Percentiles rank a stretch among this genome's conserved stretches.
phyloP scores from a whole-genome alignment of 495 filamentous ascomycete genomes.

The Penicillium chermesinum region DNA sequence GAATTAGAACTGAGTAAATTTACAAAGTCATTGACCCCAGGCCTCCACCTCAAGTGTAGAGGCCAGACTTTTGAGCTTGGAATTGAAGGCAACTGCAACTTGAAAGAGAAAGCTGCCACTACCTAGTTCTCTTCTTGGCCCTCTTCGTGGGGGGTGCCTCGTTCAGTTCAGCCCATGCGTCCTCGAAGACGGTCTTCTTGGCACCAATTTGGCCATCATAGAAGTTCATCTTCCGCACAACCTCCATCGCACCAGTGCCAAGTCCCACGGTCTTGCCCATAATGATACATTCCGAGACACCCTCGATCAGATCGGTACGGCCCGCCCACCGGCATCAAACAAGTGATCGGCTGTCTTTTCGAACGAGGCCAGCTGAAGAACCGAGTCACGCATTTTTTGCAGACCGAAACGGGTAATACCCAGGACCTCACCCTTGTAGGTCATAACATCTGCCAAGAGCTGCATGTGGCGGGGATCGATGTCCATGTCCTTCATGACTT shows the following conservation, averaged over 20 bases:
- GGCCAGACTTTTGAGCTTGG: not conserved
- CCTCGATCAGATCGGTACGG: slow-evolving; percentile 83
- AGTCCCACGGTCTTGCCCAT: slow-evolving; percentile 91
- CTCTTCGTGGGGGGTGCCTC: slow-evolving; percentile 21
- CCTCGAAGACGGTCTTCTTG: slow-evolving; percentile 72
- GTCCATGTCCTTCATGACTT: slow-evolving; percentile 86
- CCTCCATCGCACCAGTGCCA: slow-evolving; percentile 87
- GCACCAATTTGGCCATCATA: slow-evolving; percentile 55
- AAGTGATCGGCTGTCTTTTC: slow-evolving; percentile 98
- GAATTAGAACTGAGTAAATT: not conserved
- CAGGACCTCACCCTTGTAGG: slow-evolving; percentile 95
- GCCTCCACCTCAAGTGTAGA: not conserved
- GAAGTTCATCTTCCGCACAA: slow-evolving; percentile 70
- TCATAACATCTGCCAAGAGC: slow-evolving; percentile 98
- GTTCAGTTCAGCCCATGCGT: slow-evolving; percentile 53
- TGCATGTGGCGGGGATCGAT: slow-evolving; percentile 99
- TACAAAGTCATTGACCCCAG: not conserved
- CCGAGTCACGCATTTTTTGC: slow-evolving; percentile 93
- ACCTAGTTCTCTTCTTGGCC: slow-evolving; percentile 21
- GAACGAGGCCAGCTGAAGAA: slow-evolving; percentile 91
- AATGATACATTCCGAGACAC: slow-evolving; percentile 95
- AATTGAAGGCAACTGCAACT: not conserved
- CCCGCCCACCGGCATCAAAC: slow-evolving; percentile 91
- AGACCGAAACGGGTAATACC: slow-evolving; percentile 96
- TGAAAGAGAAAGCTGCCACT: slow-evolving; percentile 8